phyloP scores from a whole-genome alignment of 352 stramenopile species.

The Pythium phragmiticola region DNA sequence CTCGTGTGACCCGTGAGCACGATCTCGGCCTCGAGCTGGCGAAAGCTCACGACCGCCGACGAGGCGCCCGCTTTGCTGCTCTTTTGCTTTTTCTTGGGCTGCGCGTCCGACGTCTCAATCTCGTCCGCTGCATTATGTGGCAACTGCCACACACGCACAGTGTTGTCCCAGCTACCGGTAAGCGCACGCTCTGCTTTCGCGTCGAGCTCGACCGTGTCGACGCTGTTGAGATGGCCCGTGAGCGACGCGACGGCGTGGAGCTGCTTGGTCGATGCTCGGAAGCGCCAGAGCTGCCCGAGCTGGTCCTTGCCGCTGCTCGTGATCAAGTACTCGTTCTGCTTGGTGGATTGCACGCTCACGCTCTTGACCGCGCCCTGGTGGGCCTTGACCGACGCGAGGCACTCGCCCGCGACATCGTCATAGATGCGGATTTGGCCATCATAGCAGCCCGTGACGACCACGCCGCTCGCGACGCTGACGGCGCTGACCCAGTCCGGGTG shows the following conservation, averaged over 20 bases:
- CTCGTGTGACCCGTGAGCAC: constrained; percentile 80
- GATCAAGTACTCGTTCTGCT: constrained; percentile 55
- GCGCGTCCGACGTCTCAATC: constrained; percentile 27
- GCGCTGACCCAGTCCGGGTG: constrained; percentile 89
- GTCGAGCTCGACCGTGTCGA: constrained; percentile 57
- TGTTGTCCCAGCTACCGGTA: constrained; percentile 85
- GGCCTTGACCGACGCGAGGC: constrained; percentile 62
- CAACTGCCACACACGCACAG: constrained; percentile 68
- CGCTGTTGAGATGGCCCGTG: constrained; percentile 79
- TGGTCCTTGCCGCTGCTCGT: constrained; percentile 80
- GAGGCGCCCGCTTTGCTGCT: constrained; percentile 31
- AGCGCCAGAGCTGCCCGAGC: constrained; percentile 65
- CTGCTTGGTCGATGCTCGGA: constrained; percentile 33
- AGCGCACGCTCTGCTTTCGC: constrained; percentile 40
- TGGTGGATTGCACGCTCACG: constrained; percentile 40
- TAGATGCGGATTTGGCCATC: constrained; percentile 84
- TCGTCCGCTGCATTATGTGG: constrained; percentile 21
- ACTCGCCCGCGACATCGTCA: constrained; percentile 42
- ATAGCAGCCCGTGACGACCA: constrained; percentile 86
- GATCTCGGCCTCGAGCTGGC: constrained; percentile 68
- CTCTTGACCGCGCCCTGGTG: constrained; percentile 78
- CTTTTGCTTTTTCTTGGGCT: constrained; percentile 75
- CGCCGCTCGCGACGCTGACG: constrained; percentile 39
- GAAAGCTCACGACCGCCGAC: constrained; percentile 44
- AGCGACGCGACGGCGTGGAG: constrained; percentile 54